These are phyloP conservation scores for Ophiostoma ulmi DNA, from an alignment of 2,329 filamentous ascomycete genomes.

Conservation along the genomic window DNA sequence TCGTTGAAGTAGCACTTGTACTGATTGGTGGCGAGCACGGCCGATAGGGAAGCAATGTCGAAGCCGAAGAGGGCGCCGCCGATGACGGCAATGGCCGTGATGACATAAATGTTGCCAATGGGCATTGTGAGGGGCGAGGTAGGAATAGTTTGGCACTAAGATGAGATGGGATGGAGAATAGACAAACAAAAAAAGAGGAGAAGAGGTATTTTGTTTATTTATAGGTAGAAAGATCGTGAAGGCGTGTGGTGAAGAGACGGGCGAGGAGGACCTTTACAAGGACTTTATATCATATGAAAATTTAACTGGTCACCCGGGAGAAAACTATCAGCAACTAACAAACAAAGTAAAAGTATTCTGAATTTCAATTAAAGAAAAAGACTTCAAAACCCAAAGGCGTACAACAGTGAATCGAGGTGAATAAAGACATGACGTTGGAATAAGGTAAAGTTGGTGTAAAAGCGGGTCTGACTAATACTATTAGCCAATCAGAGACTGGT, in stretches of 20 bases:
- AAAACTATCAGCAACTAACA: no score
- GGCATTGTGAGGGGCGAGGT: background rate
- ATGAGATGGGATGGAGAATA: background rate
- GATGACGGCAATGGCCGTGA: slow-evolving; percentile 42
- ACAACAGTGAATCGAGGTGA: background rate
- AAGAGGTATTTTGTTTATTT: background rate
- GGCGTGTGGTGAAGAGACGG: background rate
- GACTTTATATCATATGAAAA: background rate
- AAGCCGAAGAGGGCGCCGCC: slow-evolving; percentile 41
- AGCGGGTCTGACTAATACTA: background rate
- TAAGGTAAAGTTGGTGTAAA: background rate
- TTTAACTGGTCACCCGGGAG: no score
- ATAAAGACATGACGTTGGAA: slow-evolving; percentile 1
- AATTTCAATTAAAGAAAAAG: background rate
- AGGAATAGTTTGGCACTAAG: background rate
- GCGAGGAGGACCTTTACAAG: background rate
- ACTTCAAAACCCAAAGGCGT: background rate
- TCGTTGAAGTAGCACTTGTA: slow-evolving; percentile 43
- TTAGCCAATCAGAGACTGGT: background rate
- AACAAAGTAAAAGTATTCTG: background rate
- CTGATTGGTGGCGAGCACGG: slow-evolving; percentile 39
- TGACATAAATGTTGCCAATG: slow-evolving; percentile 40
- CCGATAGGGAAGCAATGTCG: slow-evolving; percentile 44
- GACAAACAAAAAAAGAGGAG: background rate
- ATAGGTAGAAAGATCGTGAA: background rate